A percentile compares a stretch with the other conserved stretches of the same genome.
These are phyloP conservation scores for Fusarium denticulatum DNA, from an alignment of 2,329 filamentous ascomycete species.

Conservation along the genomic window DNA sequence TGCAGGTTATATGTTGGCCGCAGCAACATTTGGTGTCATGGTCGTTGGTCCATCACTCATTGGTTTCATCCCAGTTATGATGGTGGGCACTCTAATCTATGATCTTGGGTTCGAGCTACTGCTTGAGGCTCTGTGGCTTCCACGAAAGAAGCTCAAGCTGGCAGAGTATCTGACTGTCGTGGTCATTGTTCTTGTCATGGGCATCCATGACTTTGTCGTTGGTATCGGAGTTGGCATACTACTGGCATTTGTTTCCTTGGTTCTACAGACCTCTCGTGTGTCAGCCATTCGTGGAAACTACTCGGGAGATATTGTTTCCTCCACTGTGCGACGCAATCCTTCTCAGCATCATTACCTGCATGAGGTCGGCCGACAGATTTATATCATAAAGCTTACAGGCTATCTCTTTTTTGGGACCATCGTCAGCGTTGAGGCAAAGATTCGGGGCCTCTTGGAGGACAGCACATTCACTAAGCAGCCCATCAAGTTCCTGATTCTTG, in stretches of 20 bases:
- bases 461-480: slow-evolving; percentile 80
- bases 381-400: slow-evolving; percentile 89
- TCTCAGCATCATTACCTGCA: slow-evolving; percentile 88
- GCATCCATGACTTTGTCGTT: slow-evolving; percentile 93
- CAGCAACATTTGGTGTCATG: slow-evolving; percentile 83
- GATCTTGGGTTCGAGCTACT: slow-evolving; percentile 93
- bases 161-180: slow-evolving; percentile 92
- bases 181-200: slow-evolving; percentile 94
- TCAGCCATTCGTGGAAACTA: slow-evolving; percentile 92
- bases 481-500: slow-evolving; percentile 89
- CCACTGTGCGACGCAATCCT: slow-evolving; percentile 90
- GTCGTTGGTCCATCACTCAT: slow-evolving; percentile 87
- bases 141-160: slow-evolving; percentile 85
- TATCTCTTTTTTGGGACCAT: slow-evolving; percentile 99
- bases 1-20: slow-evolving; percentile 85
- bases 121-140: slow-evolving; percentile 86
- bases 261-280: slow-evolving; percentile 89
- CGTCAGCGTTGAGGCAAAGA: slow-evolving; percentile 90
- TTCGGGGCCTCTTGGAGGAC: slow-evolving; percentile 83
- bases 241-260: slow-evolving; percentile 88
- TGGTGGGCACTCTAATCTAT: slow-evolving; percentile 95
- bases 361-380: slow-evolving; percentile 86
- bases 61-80: slow-evolving; percentile 95
- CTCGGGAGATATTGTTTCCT: slow-evolving; percentile 87
- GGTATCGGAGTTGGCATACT: slow-evolving; percentile 93